Conservation (phyloP, 345 rosid species). For the Hibiscus tridactylites region DNA sequence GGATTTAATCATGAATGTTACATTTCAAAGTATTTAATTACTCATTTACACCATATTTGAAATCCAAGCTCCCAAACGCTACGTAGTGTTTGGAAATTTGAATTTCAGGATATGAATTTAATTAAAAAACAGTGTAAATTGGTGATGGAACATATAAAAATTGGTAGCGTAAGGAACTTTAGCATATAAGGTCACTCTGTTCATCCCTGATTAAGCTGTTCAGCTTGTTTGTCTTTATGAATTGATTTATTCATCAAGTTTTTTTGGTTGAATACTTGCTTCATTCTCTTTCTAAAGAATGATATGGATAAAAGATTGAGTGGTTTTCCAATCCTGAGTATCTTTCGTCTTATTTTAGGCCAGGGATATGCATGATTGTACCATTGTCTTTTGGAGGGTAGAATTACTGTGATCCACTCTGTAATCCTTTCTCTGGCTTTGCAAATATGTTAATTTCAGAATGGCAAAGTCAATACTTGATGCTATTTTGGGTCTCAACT, state of each 20-base stretch:
- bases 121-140: too few species aligned
- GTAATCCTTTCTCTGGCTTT: constrained; percentile 1
- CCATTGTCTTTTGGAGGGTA: neutral
- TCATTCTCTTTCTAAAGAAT: neutral
- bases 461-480: constrained; percentile 59
- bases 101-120: too few species aligned
- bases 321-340: neutral
- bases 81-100: neutral
- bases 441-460: constrained; percentile 41
- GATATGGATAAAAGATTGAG: neutral
- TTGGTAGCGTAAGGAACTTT: neutral
- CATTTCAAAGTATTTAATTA: too few species aligned
- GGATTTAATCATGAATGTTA: too few species aligned
- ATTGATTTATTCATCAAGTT: neutral
- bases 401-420: neutral
- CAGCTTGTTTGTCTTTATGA: neutral
- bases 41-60: neutral
- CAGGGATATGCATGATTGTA: neutral
- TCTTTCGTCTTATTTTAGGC: neutral
- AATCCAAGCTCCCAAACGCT: neutral
- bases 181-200: neutral
- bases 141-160: neutral
- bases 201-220: neutral
- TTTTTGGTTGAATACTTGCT: neutral
- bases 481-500: constrained; percentile 67